These are phyloP conservation scores for Pyronema omphalodes DNA, from an alignment of 495 filamentous ascomycete genomes.

Conservation along the genomic window DNA sequence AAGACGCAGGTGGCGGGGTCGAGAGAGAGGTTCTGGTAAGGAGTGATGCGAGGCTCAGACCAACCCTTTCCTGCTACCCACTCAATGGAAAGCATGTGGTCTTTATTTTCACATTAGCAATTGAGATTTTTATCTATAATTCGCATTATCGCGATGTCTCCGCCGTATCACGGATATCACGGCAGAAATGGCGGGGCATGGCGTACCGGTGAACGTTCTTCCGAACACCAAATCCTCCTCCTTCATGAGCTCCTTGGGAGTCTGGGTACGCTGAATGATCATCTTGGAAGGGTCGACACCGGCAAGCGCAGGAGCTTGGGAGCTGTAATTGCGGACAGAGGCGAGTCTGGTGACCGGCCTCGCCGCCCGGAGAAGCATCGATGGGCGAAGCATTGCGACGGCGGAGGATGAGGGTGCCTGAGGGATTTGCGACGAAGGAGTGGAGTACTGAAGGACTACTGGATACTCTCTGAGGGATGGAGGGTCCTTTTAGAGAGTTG, in stretches of 20 bases:
- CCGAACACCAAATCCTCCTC: slow-evolving; percentile 75
- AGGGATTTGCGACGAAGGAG: background rate
- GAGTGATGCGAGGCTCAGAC: slow-evolving; percentile 60
- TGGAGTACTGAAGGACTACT: background rate
- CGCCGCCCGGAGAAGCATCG: background rate
- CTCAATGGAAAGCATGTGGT: slow-evolving; percentile 93
- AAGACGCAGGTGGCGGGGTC: slow-evolving; percentile 95
- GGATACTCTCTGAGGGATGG: background rate
- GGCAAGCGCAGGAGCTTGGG: slow-evolving; percentile 25
- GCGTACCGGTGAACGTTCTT: slow-evolving; percentile 62
- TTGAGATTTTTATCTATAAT: background rate
- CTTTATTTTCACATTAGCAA: slow-evolving; percentile 29
- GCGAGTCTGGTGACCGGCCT: background rate
- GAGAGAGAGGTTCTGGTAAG: slow-evolving; percentile 91
- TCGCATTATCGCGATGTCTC: background rate
- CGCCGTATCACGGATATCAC: background rate
- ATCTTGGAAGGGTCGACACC: slow-evolving; percentile 63
- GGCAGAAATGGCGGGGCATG: background rate
- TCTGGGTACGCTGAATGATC: slow-evolving; percentile 48
- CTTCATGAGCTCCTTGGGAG: slow-evolving; percentile 53
- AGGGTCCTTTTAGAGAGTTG: background rate
- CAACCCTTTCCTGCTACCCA: slow-evolving; percentile 74
- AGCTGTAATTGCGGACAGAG: slow-evolving; percentile 9
- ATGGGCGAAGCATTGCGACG: slow-evolving; percentile 1
- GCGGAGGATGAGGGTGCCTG: background rate